These are phyloP conservation scores for Lentinula guzmanii DNA, from an alignment of 768 basidiomycete genomes.

Conservation along the genomic window DNA sequence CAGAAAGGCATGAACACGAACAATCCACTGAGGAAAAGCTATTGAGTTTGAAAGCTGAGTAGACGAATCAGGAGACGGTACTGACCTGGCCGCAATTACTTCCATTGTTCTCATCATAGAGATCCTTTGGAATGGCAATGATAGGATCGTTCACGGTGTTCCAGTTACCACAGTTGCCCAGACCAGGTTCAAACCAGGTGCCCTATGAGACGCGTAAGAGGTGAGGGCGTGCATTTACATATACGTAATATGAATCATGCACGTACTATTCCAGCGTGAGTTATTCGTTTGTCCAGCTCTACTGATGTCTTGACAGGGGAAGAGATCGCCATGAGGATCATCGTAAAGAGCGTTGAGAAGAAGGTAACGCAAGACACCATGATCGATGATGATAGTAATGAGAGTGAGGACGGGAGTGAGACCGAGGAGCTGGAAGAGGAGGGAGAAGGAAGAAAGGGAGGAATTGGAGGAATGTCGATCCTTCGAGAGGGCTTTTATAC, in stretches of 20 bases:
- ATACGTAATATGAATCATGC: not conserved
- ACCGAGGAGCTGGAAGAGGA: not conserved
- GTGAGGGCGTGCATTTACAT: not conserved
- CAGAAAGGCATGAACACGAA: not conserved
- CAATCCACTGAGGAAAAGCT: not conserved
- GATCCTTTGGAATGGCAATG: conserved; percentile 52
- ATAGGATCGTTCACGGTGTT: conserved; percentile 47
- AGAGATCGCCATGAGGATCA: conserved; percentile 36
- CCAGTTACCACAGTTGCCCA: conserved; percentile 57
- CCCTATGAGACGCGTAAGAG: conserved; percentile 33
- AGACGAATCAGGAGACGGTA: not conserved
- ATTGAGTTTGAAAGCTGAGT: conserved; percentile 5
- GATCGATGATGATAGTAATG: not conserved
- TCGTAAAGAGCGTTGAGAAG: conserved; percentile 33
- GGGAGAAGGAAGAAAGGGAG: not conserved
- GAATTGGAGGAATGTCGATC: not conserved
- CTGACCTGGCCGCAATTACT: conserved; percentile 57
- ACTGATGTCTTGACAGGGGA: conserved; percentile 18
- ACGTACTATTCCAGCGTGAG: conserved; percentile 53
- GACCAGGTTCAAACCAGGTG: conserved; percentile 58
- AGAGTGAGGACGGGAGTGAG: conserved; percentile 1
- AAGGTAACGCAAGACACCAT: conserved; percentile 28
- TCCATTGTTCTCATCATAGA: conserved; percentile 46
- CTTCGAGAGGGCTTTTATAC: not conserved
- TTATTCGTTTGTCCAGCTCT: conserved; percentile 44